These are phyloP conservation scores for Cinnamomum chago DNA, from an alignment of 164 flowering plant genomes.

Conservation along the genomic window DNA sequence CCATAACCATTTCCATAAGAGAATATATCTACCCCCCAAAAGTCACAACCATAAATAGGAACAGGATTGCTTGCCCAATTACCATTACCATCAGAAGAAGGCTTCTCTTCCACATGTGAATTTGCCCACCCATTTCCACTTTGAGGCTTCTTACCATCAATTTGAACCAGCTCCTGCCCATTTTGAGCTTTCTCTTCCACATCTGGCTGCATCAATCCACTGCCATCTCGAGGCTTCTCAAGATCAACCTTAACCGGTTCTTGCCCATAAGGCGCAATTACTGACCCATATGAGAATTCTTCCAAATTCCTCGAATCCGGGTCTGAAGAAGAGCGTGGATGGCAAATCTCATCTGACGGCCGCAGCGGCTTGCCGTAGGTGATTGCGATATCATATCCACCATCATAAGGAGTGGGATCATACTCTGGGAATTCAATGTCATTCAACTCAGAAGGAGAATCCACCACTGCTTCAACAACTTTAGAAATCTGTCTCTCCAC, in stretches of 20 bases:
- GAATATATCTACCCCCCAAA: conserved; percentile 1
- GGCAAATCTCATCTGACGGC: conserved; percentile 59
- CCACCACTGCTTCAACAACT: neutral
- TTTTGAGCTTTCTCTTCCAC: neutral
- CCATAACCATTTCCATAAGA: conserved; percentile 2
- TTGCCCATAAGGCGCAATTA: conserved; percentile 18
- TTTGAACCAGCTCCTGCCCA: conserved; percentile 4
- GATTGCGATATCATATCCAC: conserved; percentile 54
- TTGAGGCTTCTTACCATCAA: conserved; percentile 2
- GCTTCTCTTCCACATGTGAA: conserved; percentile 10
- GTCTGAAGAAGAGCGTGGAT: conserved; percentile 36
- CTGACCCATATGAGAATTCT: conserved; percentile 21
- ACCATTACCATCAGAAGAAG: neutral
- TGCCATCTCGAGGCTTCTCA: neutral
- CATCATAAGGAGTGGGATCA: conserved; percentile 72
- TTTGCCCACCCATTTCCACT: neutral
- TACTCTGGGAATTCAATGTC: conserved; percentile 46
- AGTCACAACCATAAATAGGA: neutral
- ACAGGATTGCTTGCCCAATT: neutral
- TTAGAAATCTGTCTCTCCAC: neutral
- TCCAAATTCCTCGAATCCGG: conserved; percentile 13
- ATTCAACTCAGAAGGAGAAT: conserved; percentile 16
- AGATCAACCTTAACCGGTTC: conserved; percentile 14
- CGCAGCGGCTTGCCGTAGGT: conserved; percentile 74
- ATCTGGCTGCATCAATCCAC: neutral